Evolutionary conservation across 208 protist genomes (phyloP).

Genomic region (Endotrypanum monterogeii): DNA sequence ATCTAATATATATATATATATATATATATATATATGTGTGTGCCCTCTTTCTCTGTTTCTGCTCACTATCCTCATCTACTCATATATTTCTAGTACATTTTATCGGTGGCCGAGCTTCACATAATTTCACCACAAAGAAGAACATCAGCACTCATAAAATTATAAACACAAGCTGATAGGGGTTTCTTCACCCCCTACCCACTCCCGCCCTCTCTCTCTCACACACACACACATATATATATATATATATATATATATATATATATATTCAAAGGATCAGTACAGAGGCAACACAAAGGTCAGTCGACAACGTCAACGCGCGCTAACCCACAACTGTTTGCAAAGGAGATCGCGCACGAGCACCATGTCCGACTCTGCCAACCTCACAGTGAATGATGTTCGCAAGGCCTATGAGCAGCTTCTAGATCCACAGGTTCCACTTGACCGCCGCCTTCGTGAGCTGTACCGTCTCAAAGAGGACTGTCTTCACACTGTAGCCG

Average conservation of each 20-base stretch:
- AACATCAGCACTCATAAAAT: too few species aligned
- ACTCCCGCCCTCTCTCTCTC: slow-evolving; percentile 20
- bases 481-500: slow-evolving; percentile 61
- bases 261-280: not conserved
- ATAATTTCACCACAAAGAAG: too few species aligned
- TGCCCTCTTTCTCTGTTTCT: not conserved
- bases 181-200: too few species aligned
- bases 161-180: too few species aligned
- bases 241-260: not conserved
- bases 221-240: slow-evolving; percentile 5
- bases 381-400: slow-evolving; percentile 45
- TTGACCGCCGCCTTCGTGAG: slow-evolving; percentile 86
- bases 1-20: too few species aligned
- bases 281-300: too few species aligned
- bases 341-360: not conserved
- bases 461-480: slow-evolving; percentile 86
- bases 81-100: too few species aligned
- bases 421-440: slow-evolving; percentile 70
- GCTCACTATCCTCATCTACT: not conserved
- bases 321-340: not conserved
- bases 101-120: not conserved
- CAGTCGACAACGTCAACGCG: not conserved
- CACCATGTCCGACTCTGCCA: slow-evolving; percentile 16
- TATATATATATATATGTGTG: not conserved
- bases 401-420: slow-evolving; percentile 66